These are phyloP conservation scores for Plasmodiophora brassicae DNA, from an alignment of 208 protist genomes.

Conservation along the genomic window DNA sequence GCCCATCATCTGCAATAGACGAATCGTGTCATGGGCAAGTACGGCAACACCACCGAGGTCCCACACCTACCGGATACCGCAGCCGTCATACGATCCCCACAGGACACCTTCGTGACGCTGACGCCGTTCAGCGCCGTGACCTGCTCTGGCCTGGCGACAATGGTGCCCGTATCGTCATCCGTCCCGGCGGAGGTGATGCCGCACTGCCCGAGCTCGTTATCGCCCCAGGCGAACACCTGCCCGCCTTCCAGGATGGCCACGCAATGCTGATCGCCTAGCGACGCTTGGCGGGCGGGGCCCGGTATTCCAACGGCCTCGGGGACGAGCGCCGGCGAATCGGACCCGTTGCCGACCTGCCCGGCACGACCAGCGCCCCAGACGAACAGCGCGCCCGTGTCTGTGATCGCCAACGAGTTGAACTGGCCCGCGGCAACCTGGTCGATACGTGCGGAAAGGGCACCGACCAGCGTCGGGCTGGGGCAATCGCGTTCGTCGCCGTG, in stretches of 20 bases:
- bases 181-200: too few relatives aligned
- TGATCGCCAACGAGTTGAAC: neutral
- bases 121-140: too few relatives aligned
- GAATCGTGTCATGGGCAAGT: too few relatives aligned
- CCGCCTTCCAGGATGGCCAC: neutral
- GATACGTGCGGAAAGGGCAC: neutral
- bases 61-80: too few relatives aligned
- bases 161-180: too few relatives aligned
- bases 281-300: too few relatives aligned
- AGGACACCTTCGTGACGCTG: too few relatives aligned
- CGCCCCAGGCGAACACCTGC: neutral
- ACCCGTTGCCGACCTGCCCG: neutral
- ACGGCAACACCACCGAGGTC: too few relatives aligned
- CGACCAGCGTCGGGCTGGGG: neutral
- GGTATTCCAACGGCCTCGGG: neutral
- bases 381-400: neutral
- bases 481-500: neutral
- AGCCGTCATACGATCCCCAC: too few relatives aligned
- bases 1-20: too few relatives aligned
- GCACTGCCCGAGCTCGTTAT: neutral
- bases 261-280: neutral
- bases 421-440: neutral
- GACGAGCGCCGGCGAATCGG: neutral
- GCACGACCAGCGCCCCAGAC: neutral
- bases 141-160: too few relatives aligned